Evolutionary conservation across 2,329 filamentous ascomycete genomes (phyloP).

Genomic region (Aspergillus aculeatus): DNA sequence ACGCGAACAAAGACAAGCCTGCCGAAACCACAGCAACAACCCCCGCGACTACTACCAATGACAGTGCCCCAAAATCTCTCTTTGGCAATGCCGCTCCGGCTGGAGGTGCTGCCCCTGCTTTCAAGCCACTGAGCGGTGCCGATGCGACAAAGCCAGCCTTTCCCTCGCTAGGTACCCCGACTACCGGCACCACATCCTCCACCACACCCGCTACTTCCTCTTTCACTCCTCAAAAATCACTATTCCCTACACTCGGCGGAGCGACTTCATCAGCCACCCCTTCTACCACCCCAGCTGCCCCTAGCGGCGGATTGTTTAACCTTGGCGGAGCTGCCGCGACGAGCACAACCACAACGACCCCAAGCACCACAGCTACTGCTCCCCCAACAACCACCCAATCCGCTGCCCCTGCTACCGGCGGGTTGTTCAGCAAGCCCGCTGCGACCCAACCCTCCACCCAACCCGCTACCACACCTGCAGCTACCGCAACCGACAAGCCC

Average conservation of each 20-base stretch:
- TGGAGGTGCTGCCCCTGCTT: conserved; percentile 8
- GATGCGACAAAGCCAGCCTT: conserved; percentile 30
- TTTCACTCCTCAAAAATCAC: conserved; percentile 34
- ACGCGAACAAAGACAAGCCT: conserved; percentile 32
- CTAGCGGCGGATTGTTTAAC: conserved; percentile 27
- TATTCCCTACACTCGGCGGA: conserved; percentile 30
- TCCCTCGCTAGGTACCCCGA: conserved; percentile 20
- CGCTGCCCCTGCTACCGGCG: conserved; percentile 18
- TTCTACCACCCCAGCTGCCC: conserved; percentile 32
- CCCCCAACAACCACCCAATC: conserved; percentile 23
- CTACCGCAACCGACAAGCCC: conserved; percentile 24
- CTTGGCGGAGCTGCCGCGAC: conserved; percentile 28
- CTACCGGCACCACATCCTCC: conserved; percentile 20
- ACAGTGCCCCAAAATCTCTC: conserved; percentile 27
- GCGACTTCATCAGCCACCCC: conserved; percentile 31
- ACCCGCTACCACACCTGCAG: conserved; percentile 19
- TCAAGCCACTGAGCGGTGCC: conserved; percentile 27
- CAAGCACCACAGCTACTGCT: not conserved
- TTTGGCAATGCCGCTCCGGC: conserved; percentile 20
- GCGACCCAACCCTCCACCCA: conserved; percentile 25
- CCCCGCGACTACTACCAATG: conserved; percentile 23
- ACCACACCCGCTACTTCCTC: conserved; percentile 28
- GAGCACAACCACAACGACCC: conserved; percentile 21
- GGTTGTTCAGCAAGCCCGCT: conserved; percentile 29
- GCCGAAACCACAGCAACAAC: conserved; percentile 24